A percentile compares a stretch with the other conserved stretches of the same genome.
These are phyloP conservation scores for Citrullus amarus DNA, from an alignment of 306 rosid genomes.

Conservation along the genomic window DNA sequence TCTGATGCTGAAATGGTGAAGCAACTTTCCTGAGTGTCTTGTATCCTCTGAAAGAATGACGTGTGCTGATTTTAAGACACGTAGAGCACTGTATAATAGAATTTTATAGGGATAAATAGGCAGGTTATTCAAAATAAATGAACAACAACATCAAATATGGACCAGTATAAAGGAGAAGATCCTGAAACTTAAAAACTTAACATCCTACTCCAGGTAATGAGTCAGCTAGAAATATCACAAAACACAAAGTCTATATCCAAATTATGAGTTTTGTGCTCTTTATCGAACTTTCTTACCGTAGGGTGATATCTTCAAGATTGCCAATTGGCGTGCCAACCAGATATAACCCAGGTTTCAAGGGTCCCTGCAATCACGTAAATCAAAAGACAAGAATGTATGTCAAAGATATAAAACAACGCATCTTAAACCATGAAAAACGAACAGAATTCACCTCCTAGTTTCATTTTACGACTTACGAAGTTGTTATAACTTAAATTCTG, in stretches of 20 bases:
- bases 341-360: conserved; percentile 66
- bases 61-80: conserved; percentile 60
- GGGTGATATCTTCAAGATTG: conserved; percentile 65
- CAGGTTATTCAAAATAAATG: neutral
- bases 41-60: conserved; percentile 89
- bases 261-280: neutral
- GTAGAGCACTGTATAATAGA: conserved; percentile 53
- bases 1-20: conserved; percentile 64
- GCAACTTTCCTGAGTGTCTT: conserved; percentile 83
- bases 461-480: neutral
- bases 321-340: conserved; percentile 89
- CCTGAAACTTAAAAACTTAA: neutral
- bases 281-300: conserved; percentile 31
- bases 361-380: conserved; percentile 22
- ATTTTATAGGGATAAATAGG: neutral
- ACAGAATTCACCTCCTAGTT: neutral
- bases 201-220: neutral
- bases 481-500: neutral
- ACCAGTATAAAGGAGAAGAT: neutral
- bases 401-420: neutral
- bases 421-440: neutral
- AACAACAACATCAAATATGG: neutral
- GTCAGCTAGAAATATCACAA: neutral
- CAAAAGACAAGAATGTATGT: neutral
- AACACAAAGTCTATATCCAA: neutral